Base-by-base conservation (phyloP, 805 yeast species). In the Yarrowia sp. region DNA sequence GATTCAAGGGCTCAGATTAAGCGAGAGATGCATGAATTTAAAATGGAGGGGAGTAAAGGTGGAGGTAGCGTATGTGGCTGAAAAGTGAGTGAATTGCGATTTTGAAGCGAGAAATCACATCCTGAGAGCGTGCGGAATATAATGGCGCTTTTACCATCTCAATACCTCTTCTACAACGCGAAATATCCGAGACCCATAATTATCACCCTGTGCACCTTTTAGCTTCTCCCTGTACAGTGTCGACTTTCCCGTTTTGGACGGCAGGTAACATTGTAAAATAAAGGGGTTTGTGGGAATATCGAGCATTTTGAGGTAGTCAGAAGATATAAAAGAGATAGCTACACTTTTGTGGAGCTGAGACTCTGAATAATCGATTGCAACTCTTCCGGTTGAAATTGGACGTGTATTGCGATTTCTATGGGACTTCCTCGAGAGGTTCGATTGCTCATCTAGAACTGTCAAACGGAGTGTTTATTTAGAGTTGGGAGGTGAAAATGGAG, bases 201-300 rank as follows among this genome's bases (percentile, higher is more conserved):
- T 14, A 11, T 53, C 59, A 53, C 59, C 59, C 59, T 53, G 59
- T 15, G 19, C 32, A 19, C 12, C 32, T 14, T 38, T 38, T 8
- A 22, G n/a, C 45, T 53, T 53, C 36, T 38, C 43, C 58, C 58
- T 53, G 42, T 53, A 53, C 58, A 53, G 58, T 53, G 58, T 53
- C 35, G 43, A 11, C 43, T 38, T 53, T n/a, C 58, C 58, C 14
- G 26, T 38, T 53, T 53, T 14, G 58, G 58, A 53, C 26, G 16
- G 22, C 35, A 53, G 43, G 19, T 40, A 14, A 40, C 59, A 19
- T 40, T 7, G 26, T 5, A 19, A 19, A 3, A 35, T 14, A 36
- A 40, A 14, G 59, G 59, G 59, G 59, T 40, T 53, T 22, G n/a
- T 35, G 32, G n/a, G 58, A 52, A 52, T n/a, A 50, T 35, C 15